These are phyloP conservation scores for Cicer bijugum DNA, from an alignment of 306 rosid species.

Conservation along the genomic window DNA sequence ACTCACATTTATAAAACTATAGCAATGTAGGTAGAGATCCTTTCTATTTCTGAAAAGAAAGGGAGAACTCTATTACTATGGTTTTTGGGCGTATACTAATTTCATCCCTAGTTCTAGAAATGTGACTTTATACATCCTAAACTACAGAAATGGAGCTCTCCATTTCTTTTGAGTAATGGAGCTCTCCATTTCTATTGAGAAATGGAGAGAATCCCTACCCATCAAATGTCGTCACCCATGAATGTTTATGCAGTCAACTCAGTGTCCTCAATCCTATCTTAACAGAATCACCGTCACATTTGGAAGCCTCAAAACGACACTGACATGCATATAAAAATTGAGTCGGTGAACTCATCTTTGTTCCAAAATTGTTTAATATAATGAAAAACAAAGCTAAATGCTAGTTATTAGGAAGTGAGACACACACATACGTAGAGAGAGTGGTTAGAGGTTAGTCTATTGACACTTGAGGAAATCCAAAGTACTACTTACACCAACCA, in stretches of 20 bases:
- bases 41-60: neutral
- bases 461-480: slow-evolving; percentile 5
- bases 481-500: neutral
- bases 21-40: neutral
- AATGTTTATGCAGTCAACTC: slow-evolving; percentile 2
- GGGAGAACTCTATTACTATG: neutral
- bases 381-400: neutral
- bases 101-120: neutral
- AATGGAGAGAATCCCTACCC: neutral
- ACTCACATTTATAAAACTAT: slow-evolving; percentile 16
- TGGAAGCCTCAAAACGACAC: neutral
- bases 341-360: slow-evolving; percentile 1
- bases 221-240: slow-evolving; percentile 24
- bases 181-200: neutral
- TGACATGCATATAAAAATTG: neutral
- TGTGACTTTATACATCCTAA: neutral
- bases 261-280: slow-evolving; percentile 21
- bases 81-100: neutral
- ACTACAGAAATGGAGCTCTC: neutral
- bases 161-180: neutral
- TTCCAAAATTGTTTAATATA: neutral
- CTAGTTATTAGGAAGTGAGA: neutral
- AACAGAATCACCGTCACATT: slow-evolving; percentile 1
- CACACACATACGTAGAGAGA: neutral
- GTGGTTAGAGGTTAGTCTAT: neutral